Base-by-base conservation (phyloP, 2,329 filamentous ascomycete species). In the Capronia coronata region DNA sequence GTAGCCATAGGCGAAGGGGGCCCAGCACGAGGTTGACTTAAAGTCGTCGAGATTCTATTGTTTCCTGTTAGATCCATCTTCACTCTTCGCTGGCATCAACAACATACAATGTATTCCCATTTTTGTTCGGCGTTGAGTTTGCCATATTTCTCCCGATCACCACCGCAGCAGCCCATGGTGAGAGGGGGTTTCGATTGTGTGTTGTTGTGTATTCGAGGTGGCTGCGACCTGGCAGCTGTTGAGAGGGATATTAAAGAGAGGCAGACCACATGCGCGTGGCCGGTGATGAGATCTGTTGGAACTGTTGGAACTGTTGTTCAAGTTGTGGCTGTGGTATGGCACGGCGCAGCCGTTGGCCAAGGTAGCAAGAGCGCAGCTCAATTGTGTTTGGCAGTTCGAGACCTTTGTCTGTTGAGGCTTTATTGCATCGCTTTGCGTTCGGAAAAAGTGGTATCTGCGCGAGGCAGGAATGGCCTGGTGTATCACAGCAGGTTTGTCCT, bases 71-170 rank as follows among this genome's bases (percentile, higher is more conserved):
- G 37, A 39, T 47, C 14, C 51, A 48, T 2, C 30, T 34, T 13
- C 34, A 37, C 3, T 19, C 13, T 21, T 27, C 11, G 27, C 19
- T 55, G 22, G 14, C n/a, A 37, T 41, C 18, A 2, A 25, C 38
- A 7, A 71, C 84, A 64, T 71, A 88, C 86, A 65, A 97, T 90
- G 66, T 90, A 94, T 63, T 90, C 87, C 91, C 91, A 97, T 75
- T 89, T 86, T 71, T 93, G 87, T 69, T 96, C 91, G 52, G 86
- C 82, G 56, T 79, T 76, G 55, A 91, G 77, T 56, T 84, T 76
- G 58, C 75, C 77, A 64, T 74, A 66, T 64, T 85, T 84, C 49
- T 74, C 73, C 44, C 76, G 71, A 59, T 70, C 63, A 55, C 81
- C 78, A 56, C 79, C 77, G 60, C 79, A 73, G 64, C 82, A 86